Conservation (phyloP, 139 green algal species). For the Coelastrella sp. region DNA sequence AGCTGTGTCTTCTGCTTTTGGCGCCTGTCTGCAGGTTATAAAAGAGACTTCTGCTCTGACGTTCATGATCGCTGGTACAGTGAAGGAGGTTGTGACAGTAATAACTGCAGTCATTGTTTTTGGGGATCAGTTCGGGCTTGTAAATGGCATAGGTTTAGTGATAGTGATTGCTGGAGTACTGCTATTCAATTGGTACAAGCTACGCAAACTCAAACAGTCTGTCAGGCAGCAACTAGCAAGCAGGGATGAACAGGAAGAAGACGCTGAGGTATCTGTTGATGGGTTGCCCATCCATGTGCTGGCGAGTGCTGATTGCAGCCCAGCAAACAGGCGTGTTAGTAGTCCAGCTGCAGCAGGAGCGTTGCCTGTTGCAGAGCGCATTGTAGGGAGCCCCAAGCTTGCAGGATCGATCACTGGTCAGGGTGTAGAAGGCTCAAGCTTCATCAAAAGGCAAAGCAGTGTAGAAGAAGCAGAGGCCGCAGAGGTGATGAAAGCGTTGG, state of each 20-base stretch:
- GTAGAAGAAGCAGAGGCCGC: not conserved
- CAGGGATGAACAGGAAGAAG: too few species aligned
- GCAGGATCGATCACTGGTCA: too few species aligned
- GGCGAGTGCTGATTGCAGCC: too few species aligned
- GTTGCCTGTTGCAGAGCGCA: too few species aligned
- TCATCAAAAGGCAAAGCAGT: slow-evolving; percentile 14
- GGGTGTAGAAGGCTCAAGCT: not conserved
- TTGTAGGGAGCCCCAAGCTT: too few species aligned
- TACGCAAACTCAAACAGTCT: slow-evolving; percentile 56
- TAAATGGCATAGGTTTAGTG: slow-evolving; percentile 86
- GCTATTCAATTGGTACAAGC: slow-evolving; percentile 91
- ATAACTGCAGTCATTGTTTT: slow-evolving; percentile 13
- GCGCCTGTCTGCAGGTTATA: slow-evolving; percentile 73
- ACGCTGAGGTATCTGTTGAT: not conserved
- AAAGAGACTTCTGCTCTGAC: slow-evolving; percentile 90
- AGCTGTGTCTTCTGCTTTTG: not conserved
- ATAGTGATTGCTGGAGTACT: slow-evolving; percentile 87
- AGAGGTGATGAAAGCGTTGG: not conserved
- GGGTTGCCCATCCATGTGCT: slow-evolving; percentile 10
- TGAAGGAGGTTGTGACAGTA: slow-evolving; percentile 90
- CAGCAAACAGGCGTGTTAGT: too few species aligned
- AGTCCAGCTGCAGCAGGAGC: too few species aligned
- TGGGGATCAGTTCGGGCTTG: slow-evolving; percentile 76
- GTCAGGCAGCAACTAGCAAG: slow-evolving; percentile 3
- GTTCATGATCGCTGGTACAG: slow-evolving; percentile 94